A percentile compares a stretch with the other conserved stretches of the same genome.
phyloP scores from a whole-genome alignment of 2,329 filamentous ascomycete genomes.

The Ophiosphaerella narmari region DNA sequence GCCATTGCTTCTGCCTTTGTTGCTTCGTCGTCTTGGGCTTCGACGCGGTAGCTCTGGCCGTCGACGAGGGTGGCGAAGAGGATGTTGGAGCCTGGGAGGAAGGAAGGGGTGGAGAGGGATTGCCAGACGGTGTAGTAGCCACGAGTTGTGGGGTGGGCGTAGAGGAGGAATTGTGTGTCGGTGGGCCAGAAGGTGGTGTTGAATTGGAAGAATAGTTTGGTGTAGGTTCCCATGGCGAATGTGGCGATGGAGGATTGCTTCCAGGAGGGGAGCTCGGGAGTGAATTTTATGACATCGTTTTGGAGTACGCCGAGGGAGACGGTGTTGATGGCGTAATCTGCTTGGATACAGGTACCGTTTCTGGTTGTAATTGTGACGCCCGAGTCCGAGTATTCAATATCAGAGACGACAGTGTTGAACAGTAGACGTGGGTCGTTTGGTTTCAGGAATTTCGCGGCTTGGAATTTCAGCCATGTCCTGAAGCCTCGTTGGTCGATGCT shows the following conservation, averaged over 20 bases:
- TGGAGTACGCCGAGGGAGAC: slow-evolving; percentile 73
- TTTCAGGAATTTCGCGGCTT: slow-evolving; percentile 62
- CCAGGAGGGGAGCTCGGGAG: slow-evolving; percentile 65
- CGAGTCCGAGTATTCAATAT: slow-evolving; percentile 57
- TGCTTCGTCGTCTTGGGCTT: slow-evolving; percentile 62
- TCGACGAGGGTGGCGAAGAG: slow-evolving; percentile 68
- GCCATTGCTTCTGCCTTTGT: slow-evolving; percentile 62
- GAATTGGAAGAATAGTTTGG: slow-evolving; percentile 74
- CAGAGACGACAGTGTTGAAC: slow-evolving; percentile 62
- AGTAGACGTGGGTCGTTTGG: slow-evolving; percentile 61
- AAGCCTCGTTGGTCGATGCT: slow-evolving; percentile 67
- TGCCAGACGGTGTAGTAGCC: slow-evolving; percentile 68
- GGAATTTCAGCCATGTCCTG: slow-evolving; percentile 60
- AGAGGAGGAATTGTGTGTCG: slow-evolving; percentile 60
- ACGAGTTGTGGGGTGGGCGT: slow-evolving; percentile 54
- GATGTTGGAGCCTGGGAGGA: slow-evolving; percentile 65
- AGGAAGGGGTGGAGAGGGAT: slow-evolving; percentile 62
- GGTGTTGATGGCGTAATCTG: slow-evolving; percentile 67
- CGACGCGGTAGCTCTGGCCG: slow-evolving; percentile 61
- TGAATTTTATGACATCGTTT: slow-evolving; percentile 62
- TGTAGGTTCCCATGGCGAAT: slow-evolving; percentile 73
- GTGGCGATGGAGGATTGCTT: slow-evolving; percentile 67
- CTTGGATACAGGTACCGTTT: slow-evolving; percentile 62
- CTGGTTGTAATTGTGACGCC: slow-evolving; percentile 60
- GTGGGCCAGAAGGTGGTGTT: slow-evolving; percentile 68